phyloP scores from a whole-genome alignment of 2,329 filamentous ascomycete species.

The Penicillium sp. region DNA sequence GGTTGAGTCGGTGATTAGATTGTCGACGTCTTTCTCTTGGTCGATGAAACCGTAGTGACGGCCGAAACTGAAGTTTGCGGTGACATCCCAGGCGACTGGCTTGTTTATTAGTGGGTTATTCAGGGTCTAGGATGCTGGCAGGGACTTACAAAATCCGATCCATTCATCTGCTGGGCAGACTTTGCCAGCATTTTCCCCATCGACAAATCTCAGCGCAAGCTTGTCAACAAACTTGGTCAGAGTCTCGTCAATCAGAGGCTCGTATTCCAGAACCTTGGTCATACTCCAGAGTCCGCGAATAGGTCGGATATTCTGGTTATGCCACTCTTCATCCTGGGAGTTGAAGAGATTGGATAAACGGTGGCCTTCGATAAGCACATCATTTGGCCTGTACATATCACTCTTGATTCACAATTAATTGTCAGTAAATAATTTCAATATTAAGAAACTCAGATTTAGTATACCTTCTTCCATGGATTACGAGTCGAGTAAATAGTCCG shows the following conservation, averaged over 20 bases:
- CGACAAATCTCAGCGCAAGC: constrained; percentile 20
- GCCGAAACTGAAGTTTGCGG: constrained; percentile 22
- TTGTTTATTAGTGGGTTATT: neutral
- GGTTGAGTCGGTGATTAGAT: constrained; percentile 23
- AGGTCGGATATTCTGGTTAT: constrained; percentile 24
- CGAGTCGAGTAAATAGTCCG: constrained; percentile 36
- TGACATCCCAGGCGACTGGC: constrained; percentile 26
- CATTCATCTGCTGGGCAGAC: constrained; percentile 21
- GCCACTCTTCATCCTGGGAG: constrained; percentile 28
- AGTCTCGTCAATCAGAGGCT: constrained; percentile 29
- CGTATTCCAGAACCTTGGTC: constrained; percentile 28
- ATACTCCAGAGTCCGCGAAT: constrained; percentile 26
- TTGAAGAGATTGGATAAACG: constrained; percentile 29
- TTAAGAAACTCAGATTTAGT: no score
- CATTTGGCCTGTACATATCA: constrained; percentile 30
- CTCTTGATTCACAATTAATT: constrained; percentile 14
- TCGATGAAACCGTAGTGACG: constrained; percentile 28
- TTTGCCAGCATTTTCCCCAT: constrained; percentile 16
- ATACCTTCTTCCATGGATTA: constrained; percentile 23
- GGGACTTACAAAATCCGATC: constrained; percentile 21
- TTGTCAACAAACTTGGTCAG: constrained; percentile 26
- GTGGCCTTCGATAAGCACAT: constrained; percentile 26
- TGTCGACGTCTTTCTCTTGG: constrained; percentile 28
- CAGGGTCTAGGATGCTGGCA: neutral
- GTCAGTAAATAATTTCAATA: neutral